Base-by-base conservation (phyloP, 805 yeast species). In the Maudiozyma bulderi region DNA sequence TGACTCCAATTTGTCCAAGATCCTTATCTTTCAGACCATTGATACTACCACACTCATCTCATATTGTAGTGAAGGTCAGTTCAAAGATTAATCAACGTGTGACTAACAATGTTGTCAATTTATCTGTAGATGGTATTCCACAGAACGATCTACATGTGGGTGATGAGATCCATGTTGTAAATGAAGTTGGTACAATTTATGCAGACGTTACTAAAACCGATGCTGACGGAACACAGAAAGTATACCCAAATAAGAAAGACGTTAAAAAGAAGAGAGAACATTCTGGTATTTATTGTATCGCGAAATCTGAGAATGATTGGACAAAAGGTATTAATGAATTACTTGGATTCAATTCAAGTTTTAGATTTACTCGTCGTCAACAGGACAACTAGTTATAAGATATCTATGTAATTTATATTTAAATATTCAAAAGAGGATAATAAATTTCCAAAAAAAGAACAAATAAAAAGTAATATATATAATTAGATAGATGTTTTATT, bases 1-100 rank as follows among this genome's bases (percentile, higher is more conserved):
- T 90, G 33, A 86, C 96, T 0, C 97, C 97, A 9, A 86, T 90
- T 46, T 89, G 96, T 61, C 97, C 98, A 7, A 69, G 96, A 50
- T 85, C 95, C 11, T 71, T 90, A 31, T 84, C 93, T n/a, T 90
- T 90, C 64, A 71, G 98, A 59, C 98, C 97, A 4, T 68, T 90
- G 44, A 75, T 90, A 6, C 71, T 90, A 48, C 97, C 98, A 0
- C 73, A 83, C 29, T 75, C 84, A 2, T 81, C 95, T 3, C 87
- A 83, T 57, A 81, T 91, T 34, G 77, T 74, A 67, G 74, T 86
- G 38, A 75, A 75, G 57, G 73, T 85, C 14, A 73, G 78, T 3
- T 70, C 76, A n/a, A 74, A 75, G 62, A 72, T 48, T 61, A 72
- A 43, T 52, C 71, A 60, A 45, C 59, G 57, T 29, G 60, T 60